phyloP scores from a whole-genome alignment of 1,139 yeast species.

The Geotrichum cucujoidarum region DNA sequence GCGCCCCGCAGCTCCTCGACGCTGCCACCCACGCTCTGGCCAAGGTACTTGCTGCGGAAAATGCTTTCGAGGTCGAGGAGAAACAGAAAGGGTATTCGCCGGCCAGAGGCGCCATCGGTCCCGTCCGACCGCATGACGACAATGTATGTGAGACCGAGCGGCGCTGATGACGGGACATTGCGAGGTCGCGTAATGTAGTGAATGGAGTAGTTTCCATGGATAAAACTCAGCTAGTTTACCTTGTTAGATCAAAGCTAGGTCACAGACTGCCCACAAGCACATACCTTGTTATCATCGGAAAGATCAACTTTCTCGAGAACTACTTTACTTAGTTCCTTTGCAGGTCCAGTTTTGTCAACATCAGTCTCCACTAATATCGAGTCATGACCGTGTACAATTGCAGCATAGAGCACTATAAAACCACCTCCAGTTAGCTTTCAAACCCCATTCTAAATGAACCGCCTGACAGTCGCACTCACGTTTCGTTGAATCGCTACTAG shows the following conservation, averaged over 20 bases:
- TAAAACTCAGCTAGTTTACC: conserved; percentile 29
- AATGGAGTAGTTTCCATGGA: conserved; percentile 34
- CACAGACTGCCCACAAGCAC: conserved; percentile 2
- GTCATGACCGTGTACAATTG: conserved; percentile 31
- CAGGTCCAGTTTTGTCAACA: conserved; percentile 22
- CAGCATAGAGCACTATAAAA: conserved; percentile 31
- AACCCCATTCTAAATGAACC: background rate
- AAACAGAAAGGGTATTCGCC: conserved; percentile 35
- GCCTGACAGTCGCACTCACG: background rate
- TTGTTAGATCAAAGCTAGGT: background rate
- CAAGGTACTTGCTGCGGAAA: conserved; percentile 24
- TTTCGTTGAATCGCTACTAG: background rate
- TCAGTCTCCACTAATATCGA: conserved; percentile 23
- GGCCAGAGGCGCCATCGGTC: conserved; percentile 21
- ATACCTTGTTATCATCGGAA: conserved; percentile 30
- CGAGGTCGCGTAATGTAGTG: conserved; percentile 35
- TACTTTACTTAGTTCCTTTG: conserved; percentile 28
- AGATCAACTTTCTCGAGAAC: conserved; percentile 29
- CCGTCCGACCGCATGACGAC: conserved; percentile 26
- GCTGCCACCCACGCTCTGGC: conserved; percentile 19
- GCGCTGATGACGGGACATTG: conserved; percentile 23
- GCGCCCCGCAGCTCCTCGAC: conserved; percentile 16
- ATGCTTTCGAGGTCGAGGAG: conserved; percentile 32
- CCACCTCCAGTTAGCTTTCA: background rate
- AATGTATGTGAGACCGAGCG: conserved; percentile 34